Evolutionary conservation across 352 stramenopile species (phyloP).

Genomic region (Plasmopara muralis): DNA sequence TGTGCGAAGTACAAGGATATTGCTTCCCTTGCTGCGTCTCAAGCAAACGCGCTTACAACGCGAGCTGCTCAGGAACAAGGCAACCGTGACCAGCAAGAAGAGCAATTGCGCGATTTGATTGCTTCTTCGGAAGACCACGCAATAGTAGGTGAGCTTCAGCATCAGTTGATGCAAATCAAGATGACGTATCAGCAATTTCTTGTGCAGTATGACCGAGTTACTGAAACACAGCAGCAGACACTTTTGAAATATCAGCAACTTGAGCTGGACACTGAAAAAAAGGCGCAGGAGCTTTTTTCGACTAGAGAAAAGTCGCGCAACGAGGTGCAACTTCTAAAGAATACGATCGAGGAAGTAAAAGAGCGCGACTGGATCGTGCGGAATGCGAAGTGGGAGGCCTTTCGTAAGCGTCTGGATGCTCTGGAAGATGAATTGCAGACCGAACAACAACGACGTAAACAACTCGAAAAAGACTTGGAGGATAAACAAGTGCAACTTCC

Average conservation of each 20-base stretch:
- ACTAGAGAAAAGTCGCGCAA: conserved; percentile 31
- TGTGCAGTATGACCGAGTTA: conserved; percentile 50
- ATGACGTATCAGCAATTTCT: conserved; percentile 77
- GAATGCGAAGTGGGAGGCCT: conserved; percentile 62
- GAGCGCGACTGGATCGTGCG: conserved; percentile 51
- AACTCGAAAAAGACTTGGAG: conserved; percentile 60
- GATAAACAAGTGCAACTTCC: conserved; percentile 34
- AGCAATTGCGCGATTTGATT: conserved; percentile 66
- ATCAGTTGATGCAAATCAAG: conserved; percentile 87
- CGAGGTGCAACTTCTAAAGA: conserved; percentile 38
- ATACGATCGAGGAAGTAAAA: conserved; percentile 40
- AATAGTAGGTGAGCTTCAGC: conserved; percentile 86
- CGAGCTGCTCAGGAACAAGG: conserved; percentile 33
- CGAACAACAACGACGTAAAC: conserved; percentile 46
- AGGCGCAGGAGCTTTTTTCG: conserved; percentile 27
- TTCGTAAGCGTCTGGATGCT: conserved; percentile 59
- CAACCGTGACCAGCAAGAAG: conserved; percentile 49
- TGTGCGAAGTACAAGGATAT: conserved; percentile 61
- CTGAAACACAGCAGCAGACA: conserved; percentile 45
- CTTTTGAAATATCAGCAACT: conserved; percentile 50
- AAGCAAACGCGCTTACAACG: conserved; percentile 50
- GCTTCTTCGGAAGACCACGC: conserved; percentile 83
- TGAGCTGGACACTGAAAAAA: conserved; percentile 48
- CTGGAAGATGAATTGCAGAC: conserved; percentile 55
- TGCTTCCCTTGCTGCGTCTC: conserved; percentile 49